phyloP scores from a whole-genome alignment of 768 basidiomycete genomes.

The Lyophyllum semitale region DNA sequence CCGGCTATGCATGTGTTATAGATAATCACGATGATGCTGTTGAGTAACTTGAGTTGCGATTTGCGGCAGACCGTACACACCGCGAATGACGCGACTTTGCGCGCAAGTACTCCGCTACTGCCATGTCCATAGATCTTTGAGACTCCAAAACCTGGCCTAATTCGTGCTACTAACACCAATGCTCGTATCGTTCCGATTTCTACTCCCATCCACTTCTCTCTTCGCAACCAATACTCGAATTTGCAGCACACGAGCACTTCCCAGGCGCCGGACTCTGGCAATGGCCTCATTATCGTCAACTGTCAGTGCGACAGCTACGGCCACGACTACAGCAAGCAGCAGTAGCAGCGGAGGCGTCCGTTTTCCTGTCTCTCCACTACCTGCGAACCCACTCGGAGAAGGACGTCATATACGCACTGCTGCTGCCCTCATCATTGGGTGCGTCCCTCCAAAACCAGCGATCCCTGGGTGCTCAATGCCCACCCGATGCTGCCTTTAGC shows the following conservation, averaged over 20 bases:
- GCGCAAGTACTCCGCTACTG: not conserved
- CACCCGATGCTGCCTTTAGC: conserved; percentile 34
- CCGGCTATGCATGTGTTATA: not conserved
- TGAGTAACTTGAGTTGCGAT: not conserved
- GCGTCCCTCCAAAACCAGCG: conserved; percentile 17
- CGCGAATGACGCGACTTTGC: not conserved
- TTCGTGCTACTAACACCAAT: conserved; percentile 3
- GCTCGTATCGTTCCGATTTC: conserved; percentile 10
- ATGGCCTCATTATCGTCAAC: conserved; percentile 13
- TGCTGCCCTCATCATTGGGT: conserved; percentile 79
- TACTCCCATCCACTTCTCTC: conserved; percentile 6
- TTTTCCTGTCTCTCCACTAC: conserved; percentile 59
- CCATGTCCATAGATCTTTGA: conserved; percentile 2
- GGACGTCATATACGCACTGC: conserved; percentile 74
- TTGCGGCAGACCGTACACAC: not conserved
- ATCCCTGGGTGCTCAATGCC: not conserved
- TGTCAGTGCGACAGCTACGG: not conserved
- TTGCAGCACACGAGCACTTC: conserved; percentile 9
- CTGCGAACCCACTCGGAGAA: conserved; percentile 67
- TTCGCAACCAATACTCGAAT: conserved; percentile 2
- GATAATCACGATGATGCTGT: not conserved
- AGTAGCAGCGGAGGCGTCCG: conserved; percentile 3
- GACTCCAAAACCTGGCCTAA: not conserved
- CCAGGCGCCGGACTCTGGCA: conserved; percentile 4
- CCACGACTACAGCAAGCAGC: not conserved